Percentiles rank a stretch among this genome's conserved stretches.
phyloP scores from a whole-genome alignment of 768 basidiomycete genomes.

The Holtermanniella nyarrowii region DNA sequence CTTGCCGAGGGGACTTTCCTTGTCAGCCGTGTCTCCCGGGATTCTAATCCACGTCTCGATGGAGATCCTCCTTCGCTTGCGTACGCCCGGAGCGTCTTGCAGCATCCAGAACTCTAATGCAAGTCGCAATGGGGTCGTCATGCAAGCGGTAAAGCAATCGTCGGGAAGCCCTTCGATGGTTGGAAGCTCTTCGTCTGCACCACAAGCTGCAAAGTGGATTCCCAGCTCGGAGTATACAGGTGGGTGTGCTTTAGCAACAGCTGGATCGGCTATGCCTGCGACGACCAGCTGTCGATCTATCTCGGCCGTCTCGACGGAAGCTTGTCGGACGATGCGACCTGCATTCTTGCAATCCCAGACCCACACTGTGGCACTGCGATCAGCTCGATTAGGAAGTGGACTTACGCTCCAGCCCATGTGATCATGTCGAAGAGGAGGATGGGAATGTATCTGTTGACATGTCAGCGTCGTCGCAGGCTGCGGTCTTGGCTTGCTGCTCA shows the following conservation, averaged over 20 bases:
- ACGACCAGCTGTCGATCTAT: constrained; percentile 29
- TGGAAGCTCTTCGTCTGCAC: constrained; percentile 19
- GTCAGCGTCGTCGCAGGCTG: background rate
- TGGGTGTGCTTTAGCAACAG: constrained; percentile 19
- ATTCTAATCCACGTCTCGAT: constrained; percentile 18
- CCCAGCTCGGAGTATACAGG: constrained; percentile 25
- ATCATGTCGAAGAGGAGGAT: constrained; percentile 31
- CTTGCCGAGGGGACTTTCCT: constrained; percentile 1
- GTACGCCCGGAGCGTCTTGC: constrained; percentile 24
- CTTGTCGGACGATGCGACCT: constrained; percentile 28
- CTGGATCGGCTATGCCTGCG: constrained; percentile 18
- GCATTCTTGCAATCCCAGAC: constrained; percentile 33
- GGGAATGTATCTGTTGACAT: constrained; percentile 27
- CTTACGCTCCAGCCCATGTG: constrained; percentile 27
- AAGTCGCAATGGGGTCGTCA: constrained; percentile 22
- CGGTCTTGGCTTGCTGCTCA: constrained; percentile 6
- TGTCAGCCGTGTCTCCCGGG: constrained; percentile 10
- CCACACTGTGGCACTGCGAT: constrained; percentile 15
- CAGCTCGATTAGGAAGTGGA: background rate
- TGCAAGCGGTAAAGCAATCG: constrained; percentile 30
- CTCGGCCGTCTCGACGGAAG: constrained; percentile 25
- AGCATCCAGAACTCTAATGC: constrained; percentile 24
- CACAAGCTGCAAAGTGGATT: constrained; percentile 34
- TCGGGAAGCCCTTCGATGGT: constrained; percentile 25
- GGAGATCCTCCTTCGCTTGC: constrained; percentile 16